A percentile compares a stretch with the other conserved stretches of the same genome.
These are phyloP conservation scores for Coemansia sp. DNA, from an alignment of 192 early-diverging fungal genomes.

Conservation along the genomic window DNA sequence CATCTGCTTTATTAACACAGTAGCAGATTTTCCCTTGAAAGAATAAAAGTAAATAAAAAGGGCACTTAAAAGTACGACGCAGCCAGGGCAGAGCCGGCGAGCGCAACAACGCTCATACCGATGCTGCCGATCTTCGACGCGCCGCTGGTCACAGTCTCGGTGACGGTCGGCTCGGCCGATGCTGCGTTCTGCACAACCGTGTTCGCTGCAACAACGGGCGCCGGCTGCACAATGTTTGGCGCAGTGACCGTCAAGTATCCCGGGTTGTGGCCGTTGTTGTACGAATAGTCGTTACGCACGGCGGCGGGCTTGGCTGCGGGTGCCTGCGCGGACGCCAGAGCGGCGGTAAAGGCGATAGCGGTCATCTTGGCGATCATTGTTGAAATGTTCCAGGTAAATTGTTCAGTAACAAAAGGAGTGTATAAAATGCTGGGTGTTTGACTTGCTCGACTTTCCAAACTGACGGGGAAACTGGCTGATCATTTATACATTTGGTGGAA, in stretches of 20 bases:
- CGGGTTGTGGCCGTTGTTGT: slow-evolving; percentile 15
- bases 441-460: not conserved
- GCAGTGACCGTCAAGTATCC: slow-evolving; percentile 38
- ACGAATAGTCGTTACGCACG: not conserved
- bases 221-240: slow-evolving; percentile 33
- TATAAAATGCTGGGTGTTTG: not conserved
- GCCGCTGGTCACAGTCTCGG: slow-evolving; percentile 31
- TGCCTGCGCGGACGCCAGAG: slow-evolving; percentile 23
- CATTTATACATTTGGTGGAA: not conserved
- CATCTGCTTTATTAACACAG: not conserved
- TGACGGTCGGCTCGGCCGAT: slow-evolving; percentile 23
- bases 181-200: slow-evolving; percentile 47
- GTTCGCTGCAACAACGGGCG: slow-evolving; percentile 15
- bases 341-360: slow-evolving; percentile 30
- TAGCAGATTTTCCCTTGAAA: not conserved
- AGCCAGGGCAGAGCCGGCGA: slow-evolving; percentile 37
- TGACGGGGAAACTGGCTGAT: not conserved
- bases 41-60: not conserved
- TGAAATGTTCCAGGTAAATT: not conserved
- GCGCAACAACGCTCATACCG: slow-evolving; percentile 35
- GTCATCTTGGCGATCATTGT: slow-evolving; percentile 44
- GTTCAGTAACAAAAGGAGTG: not conserved
- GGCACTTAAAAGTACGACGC: not conserved
- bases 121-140: slow-evolving; percentile 22
- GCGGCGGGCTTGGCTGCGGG: slow-evolving; percentile 3